These are phyloP conservation scores for Picea mariana DNA, from an alignment of 83 land plant species.

Conservation along the genomic window DNA sequence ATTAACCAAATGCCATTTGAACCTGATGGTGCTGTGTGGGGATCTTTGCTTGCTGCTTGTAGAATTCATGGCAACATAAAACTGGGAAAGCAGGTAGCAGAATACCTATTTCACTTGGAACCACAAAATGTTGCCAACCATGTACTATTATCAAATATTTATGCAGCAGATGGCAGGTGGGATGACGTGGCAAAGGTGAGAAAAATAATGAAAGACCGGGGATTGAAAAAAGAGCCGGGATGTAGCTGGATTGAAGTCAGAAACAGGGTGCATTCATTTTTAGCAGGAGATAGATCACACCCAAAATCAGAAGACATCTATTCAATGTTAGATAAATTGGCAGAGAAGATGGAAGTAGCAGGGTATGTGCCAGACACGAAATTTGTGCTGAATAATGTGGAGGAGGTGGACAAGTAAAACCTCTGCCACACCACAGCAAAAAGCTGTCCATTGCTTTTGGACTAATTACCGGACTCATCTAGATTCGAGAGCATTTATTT, in stretches of 20 bases:
- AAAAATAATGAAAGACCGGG: constrained; percentile 38
- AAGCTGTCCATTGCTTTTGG: constrained; percentile 49
- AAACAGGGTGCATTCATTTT: constrained; percentile 39
- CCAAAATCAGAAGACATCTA: constrained; percentile 40
- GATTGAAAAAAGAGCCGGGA: constrained; percentile 48
- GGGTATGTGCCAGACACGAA: constrained; percentile 49
- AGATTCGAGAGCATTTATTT: constrained; percentile 23
- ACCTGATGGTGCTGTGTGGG: constrained; percentile 51
- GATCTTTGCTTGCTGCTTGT: constrained; percentile 60
- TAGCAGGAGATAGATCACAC: constrained; percentile 50
- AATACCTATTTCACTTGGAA: constrained; percentile 43
- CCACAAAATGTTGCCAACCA: constrained; percentile 47
- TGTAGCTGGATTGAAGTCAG: constrained; percentile 60
- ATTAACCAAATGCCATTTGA: constrained; percentile 47
- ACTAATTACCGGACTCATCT: not conserved
- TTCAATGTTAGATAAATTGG: constrained; percentile 34
- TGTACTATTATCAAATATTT: constrained; percentile 47
- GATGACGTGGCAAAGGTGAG: constrained; percentile 50
- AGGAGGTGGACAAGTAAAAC: constrained; percentile 31
- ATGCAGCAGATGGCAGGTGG: constrained; percentile 29
- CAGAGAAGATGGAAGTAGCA: constrained; percentile 29
- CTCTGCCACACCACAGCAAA: constrained; percentile 47
- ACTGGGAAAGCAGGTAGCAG: constrained; percentile 38
- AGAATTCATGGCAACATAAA: constrained; percentile 49
- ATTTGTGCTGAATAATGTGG: constrained; percentile 39